Conservation (phyloP, 164 flowering plant genomes). For the Magnolia kwangsiensis region DNA sequence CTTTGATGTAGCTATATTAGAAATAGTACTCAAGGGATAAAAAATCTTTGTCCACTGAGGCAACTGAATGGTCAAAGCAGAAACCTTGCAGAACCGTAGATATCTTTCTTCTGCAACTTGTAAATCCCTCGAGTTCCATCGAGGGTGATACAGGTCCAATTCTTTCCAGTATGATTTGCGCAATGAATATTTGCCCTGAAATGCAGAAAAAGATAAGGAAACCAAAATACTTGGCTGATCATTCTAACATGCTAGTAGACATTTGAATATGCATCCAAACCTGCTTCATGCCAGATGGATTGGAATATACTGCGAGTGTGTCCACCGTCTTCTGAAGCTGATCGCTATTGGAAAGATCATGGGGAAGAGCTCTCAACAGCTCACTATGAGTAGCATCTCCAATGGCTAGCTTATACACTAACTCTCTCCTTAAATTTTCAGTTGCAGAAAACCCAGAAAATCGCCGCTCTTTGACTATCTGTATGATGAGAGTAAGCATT, state of each 20-base stretch:
- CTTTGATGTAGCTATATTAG: conserved; percentile 69
- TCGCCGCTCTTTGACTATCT: conserved; percentile 81
- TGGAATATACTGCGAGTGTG: conserved; percentile 62
- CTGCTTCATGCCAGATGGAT: conserved; percentile 94
- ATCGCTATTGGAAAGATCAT: conserved; percentile 64
- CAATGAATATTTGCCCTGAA: conserved; percentile 87
- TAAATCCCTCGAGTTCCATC: conserved; percentile 84
- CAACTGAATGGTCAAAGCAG: conserved; percentile 71
- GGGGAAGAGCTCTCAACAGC: conserved; percentile 78
- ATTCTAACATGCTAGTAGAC: neutral
- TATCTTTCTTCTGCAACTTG: conserved; percentile 97
- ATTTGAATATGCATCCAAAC: conserved; percentile 27
- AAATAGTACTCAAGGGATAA: conserved; percentile 61
- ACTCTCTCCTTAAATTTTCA: conserved; percentile 80
- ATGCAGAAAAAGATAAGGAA: conserved; percentile 10
- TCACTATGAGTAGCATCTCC: conserved; percentile 96
- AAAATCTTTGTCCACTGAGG: conserved; percentile 85
- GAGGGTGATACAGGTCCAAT: conserved; percentile 88
- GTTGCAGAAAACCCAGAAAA: conserved; percentile 71
- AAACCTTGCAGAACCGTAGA: conserved; percentile 62
- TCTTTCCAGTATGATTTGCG: conserved; percentile 74
- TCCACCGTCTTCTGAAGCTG: conserved; percentile 71
- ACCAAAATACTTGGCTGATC: neutral
- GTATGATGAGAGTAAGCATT: conserved; percentile 86
- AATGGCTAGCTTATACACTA: conserved; percentile 65